Conservation (phyloP, 1,284 basidiomycete genomes). For the Ganoderma sinense region DNA sequence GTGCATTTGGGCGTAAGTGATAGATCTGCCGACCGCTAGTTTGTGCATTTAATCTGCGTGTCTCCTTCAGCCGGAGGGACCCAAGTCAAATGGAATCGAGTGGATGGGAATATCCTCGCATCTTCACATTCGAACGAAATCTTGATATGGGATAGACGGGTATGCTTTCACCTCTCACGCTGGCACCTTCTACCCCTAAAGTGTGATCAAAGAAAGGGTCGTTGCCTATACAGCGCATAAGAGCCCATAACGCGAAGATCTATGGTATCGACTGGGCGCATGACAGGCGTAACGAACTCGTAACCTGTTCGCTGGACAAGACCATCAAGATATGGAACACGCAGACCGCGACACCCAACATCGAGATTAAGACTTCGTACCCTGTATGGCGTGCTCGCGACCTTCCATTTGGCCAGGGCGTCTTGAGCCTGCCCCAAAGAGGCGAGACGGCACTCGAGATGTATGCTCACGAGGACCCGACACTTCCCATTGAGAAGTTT, state of each 20-base stretch:
- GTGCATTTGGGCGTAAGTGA: constrained; percentile 74
- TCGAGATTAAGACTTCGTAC: constrained; percentile 79
- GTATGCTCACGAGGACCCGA: constrained; percentile 66
- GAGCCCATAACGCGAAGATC: constrained; percentile 88
- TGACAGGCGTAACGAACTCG: constrained; percentile 73
- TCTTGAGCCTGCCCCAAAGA: constrained; percentile 91
- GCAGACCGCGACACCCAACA: constrained; percentile 50
- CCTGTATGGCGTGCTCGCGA: constrained; percentile 96
- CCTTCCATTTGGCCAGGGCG: constrained; percentile 91
- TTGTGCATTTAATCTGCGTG: not conserved
- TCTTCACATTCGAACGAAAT: constrained; percentile 88
- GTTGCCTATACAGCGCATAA: constrained; percentile 78
- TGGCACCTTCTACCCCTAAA: not conserved
- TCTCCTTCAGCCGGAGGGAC: constrained; percentile 75
- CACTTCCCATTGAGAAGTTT: constrained; percentile 76
- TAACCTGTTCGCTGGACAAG: constrained; percentile 93
- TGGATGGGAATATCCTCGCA: constrained; percentile 85
- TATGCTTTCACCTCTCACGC: constrained; percentile 42
- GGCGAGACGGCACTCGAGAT: constrained; percentile 88
- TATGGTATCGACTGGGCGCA: constrained; percentile 97
- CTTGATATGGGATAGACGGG: constrained; percentile 88
- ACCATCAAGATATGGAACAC: constrained; percentile 89
- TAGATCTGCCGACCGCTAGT: not conserved
- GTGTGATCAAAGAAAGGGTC: constrained; percentile 79
- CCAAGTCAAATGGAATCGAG: constrained; percentile 95